Percentiles rank a stretch among this genome's conserved stretches.
These are phyloP conservation scores for Mucor plumbeus DNA, from an alignment of 371 early-diverging fungal genomes.

Conservation along the genomic window DNA sequence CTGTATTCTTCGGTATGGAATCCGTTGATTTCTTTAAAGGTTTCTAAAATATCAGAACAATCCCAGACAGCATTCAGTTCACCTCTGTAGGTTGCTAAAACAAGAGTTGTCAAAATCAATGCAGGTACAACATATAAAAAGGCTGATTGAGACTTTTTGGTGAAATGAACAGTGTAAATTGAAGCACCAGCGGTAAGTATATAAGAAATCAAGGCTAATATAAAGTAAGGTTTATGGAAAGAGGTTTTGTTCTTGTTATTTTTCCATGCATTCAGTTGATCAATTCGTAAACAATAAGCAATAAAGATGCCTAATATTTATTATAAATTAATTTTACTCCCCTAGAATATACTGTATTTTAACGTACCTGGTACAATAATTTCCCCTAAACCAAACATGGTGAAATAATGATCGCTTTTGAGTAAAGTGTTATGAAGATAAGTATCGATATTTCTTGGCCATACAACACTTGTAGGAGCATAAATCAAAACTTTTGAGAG, in stretches of 20 bases:
- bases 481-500: conserved; percentile 87
- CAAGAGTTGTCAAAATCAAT: conserved; percentile 77
- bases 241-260: not conserved
- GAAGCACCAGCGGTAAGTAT: conserved; percentile 81
- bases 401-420: conserved; percentile 58
- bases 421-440: conserved; percentile 46
- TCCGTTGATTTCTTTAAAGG: conserved; percentile 30
- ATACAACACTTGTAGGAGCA: conserved; percentile 90
- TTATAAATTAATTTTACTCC: not conserved
- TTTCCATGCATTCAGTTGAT: conserved; percentile 59
- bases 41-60: conserved; percentile 57
- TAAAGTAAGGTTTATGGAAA: conserved; percentile 80
- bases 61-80: conserved; percentile 73
- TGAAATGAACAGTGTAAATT: conserved; percentile 87
- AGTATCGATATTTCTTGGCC: conserved; percentile 69
- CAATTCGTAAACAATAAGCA: conserved; percentile 83
- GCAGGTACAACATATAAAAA: conserved; percentile 92
- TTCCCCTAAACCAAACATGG: conserved; percentile 94
- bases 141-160: conserved; percentile 91
- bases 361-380: conserved; percentile 89
- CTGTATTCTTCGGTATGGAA: conserved; percentile 17
- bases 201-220: conserved; percentile 75
- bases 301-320: conserved; percentile 75
- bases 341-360: not conserved
- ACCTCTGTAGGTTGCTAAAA: conserved; percentile 69